A percentile compares a stretch with the other conserved stretches of the same genome.
phyloP scores from a whole-genome alignment of 2,329 filamentous ascomycete species.

The Sclerotinia sclerotiorum region DNA sequence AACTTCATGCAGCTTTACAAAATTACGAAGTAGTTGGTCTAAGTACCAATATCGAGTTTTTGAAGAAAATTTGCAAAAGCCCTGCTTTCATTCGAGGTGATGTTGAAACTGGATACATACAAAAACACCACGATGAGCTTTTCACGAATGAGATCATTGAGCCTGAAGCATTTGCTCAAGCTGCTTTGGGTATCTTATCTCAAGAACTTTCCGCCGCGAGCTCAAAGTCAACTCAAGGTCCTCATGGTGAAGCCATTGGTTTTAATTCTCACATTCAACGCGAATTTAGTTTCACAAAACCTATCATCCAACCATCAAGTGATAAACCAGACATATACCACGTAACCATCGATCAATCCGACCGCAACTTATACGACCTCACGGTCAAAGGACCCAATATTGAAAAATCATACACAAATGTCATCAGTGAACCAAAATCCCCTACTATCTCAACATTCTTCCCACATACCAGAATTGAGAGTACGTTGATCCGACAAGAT shows the following conservation, averaged over 20 bases:
- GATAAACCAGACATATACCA: conserved; percentile 26
- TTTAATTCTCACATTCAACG: conserved; percentile 43
- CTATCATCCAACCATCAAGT: conserved; percentile 7
- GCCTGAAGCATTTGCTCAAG: conserved; percentile 80
- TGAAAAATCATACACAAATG: conserved; percentile 40
- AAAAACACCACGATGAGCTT: conserved; percentile 78
- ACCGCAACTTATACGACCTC: conserved; percentile 43
- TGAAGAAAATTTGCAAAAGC: conserved; percentile 82
- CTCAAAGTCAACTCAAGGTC: conserved; percentile 37
- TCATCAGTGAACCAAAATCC: conserved; percentile 51
- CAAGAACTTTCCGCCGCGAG: conserved; percentile 45
- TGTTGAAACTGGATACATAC: conserved; percentile 95
- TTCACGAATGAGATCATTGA: conserved; percentile 64
- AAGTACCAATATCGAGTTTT: conserved; percentile 93
- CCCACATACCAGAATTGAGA: conserved; percentile 74
- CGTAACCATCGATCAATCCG: conserved; percentile 38
- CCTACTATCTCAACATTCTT: conserved; percentile 70
- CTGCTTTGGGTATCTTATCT: conserved; percentile 72
- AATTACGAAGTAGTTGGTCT: conserved; percentile 91
- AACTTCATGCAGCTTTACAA: conserved; percentile 75
- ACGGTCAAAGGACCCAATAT: conserved; percentile 50
- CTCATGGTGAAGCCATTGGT: conserved; percentile 52
- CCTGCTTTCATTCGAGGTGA: conserved; percentile 80
- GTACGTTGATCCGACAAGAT: conserved; percentile 68
- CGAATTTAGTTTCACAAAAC: conserved; percentile 35